These are phyloP conservation scores for Arthrobotrys iridis DNA, from an alignment of 2,329 filamentous ascomycete genomes.

Conservation along the genomic window DNA sequence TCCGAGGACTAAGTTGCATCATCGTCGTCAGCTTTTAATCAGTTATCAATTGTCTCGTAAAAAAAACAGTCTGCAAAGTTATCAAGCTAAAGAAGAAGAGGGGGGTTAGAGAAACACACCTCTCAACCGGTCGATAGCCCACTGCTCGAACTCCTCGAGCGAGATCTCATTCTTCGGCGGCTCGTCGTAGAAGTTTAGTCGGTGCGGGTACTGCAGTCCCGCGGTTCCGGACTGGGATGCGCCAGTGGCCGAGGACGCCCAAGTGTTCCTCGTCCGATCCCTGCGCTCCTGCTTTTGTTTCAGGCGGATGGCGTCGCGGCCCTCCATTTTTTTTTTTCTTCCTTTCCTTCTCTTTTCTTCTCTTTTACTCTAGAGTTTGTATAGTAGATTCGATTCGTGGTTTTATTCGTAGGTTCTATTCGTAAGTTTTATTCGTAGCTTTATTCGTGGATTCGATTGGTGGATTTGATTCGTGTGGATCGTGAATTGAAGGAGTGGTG, in stretches of 20 bases:
- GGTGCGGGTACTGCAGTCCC: constrained; percentile 73
- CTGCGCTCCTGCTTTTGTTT: constrained; percentile 17
- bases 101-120: constrained; percentile 65
- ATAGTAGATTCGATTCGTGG: too few relatives aligned
- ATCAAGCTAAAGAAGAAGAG: not conserved
- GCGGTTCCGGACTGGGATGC: too few relatives aligned
- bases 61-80: not conserved
- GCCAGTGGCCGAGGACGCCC: too few relatives aligned
- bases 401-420: too few relatives aligned
- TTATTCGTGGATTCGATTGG: too few relatives aligned
- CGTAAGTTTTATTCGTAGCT: too few relatives aligned
- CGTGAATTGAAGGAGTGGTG: too few relatives aligned
- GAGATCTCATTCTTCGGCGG: constrained; percentile 94
- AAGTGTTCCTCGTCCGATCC: not conserved
- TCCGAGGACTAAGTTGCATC: constrained; percentile 82
- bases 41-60: too few relatives aligned
- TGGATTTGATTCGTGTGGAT: too few relatives aligned
- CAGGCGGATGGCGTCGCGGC: constrained; percentile 27
- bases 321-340: constrained; percentile 21
- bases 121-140: constrained; percentile 91
- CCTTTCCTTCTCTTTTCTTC: not conserved
- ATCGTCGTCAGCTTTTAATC: too few relatives aligned
- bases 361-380: too few relatives aligned
- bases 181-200: constrained; percentile 89
- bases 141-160: constrained; percentile 97